A percentile compares a stretch with the other conserved stretches of the same genome.
phyloP scores from a whole-genome alignment of 2,329 filamentous ascomycete genomes.

The Parafenestella ontariensis region DNA sequence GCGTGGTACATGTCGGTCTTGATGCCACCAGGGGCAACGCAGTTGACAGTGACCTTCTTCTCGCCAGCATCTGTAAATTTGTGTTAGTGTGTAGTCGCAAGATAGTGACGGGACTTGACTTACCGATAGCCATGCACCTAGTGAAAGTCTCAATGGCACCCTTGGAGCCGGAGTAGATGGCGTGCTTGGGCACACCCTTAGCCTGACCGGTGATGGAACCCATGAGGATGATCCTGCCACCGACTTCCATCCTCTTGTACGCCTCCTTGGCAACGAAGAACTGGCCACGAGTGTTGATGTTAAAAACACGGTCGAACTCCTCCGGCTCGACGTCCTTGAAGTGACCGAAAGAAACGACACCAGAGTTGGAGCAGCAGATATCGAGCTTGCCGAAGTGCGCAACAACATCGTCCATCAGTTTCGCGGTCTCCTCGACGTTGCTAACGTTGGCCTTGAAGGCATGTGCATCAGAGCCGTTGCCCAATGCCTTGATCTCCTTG shows the following conservation, averaged over 20 bases:
- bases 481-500: conserved; percentile 67
- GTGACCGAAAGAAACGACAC: conserved; percentile 62
- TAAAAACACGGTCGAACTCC: conserved; percentile 66
- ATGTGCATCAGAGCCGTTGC: conserved; percentile 66
- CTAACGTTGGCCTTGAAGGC: conserved; percentile 73
- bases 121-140: conserved; percentile 61
- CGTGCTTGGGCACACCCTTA: conserved; percentile 62
- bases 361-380: conserved; percentile 75
- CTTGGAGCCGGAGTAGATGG: conserved; percentile 62
- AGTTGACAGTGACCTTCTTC: conserved; percentile 66
- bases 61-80: conserved; percentile 56
- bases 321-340: conserved; percentile 62
- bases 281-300: conserved; percentile 68
- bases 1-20: conserved; percentile 68
- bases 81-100: conserved; percentile 18
- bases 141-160: conserved; percentile 63
- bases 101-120: conserved; percentile 5
- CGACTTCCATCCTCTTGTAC: conserved; percentile 60
- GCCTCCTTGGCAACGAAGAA: conserved; percentile 68
- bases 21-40: conserved; percentile 64
- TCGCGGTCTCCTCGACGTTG: conserved; percentile 67
- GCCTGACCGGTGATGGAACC: conserved; percentile 64
- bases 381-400: conserved; percentile 70
- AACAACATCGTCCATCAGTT: conserved; percentile 69
- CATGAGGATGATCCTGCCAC: conserved; percentile 62